phyloP scores from a whole-genome alignment of 2,329 filamentous ascomycete species.

The Hymenotorrendiella dingleyae region DNA sequence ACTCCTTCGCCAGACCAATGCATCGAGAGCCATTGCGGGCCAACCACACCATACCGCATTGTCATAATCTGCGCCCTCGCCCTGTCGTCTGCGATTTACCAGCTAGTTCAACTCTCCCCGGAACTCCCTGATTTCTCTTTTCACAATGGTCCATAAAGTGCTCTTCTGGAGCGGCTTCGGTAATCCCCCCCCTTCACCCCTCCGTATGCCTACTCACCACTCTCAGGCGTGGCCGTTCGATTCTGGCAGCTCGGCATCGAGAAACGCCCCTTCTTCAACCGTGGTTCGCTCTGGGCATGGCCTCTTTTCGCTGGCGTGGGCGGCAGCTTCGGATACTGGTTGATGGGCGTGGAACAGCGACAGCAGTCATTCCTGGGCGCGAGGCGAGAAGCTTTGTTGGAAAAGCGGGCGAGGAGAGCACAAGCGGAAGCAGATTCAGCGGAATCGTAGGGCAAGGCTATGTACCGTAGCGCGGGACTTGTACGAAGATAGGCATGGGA shows the following conservation, averaged over 20 bases:
- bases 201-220: slow-evolving; percentile 19
- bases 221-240: slow-evolving; percentile 77
- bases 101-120: too few species aligned
- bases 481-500: slow-evolving; percentile 3
- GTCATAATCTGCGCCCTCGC: too few species aligned
- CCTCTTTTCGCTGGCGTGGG: slow-evolving; percentile 81
- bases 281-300: slow-evolving; percentile 81
- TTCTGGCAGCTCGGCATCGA: slow-evolving; percentile 98
- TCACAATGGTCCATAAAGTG: slow-evolving; percentile 45
- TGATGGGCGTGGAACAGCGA: slow-evolving; percentile 80
- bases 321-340: slow-evolving; percentile 94
- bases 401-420: slow-evolving; percentile 80
- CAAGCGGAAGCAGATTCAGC: slow-evolving; percentile 44
- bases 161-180: slow-evolving; percentile 90
- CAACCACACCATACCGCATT: slow-evolving; percentile 2
- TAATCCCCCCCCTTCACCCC: slow-evolving; percentile 37
- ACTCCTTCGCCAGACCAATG: neutral
- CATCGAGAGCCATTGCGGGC: slow-evolving; percentile 1
- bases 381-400: slow-evolving; percentile 73
- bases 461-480: neutral
- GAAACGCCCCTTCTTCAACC: slow-evolving; percentile 91
- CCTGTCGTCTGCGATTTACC: too few species aligned
- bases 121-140: too few species aligned
- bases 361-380: slow-evolving; percentile 73
- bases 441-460: slow-evolving; percentile 1